Conservation (phyloP, 495 filamentous ascomycete species). For the Peziza echinospora region DNA sequence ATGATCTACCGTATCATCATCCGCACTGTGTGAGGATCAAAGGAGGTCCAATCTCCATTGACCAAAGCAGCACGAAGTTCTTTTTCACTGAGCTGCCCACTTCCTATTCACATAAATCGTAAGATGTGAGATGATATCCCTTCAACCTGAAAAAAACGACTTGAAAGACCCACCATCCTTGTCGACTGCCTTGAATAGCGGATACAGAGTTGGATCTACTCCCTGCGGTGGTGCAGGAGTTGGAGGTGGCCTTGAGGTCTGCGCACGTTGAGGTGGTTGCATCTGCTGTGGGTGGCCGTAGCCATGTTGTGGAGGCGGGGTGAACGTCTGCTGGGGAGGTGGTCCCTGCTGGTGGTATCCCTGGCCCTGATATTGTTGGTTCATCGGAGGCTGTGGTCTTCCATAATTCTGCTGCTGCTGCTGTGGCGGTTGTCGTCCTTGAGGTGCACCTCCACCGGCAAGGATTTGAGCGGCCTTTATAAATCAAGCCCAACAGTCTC, state of each 20-base stretch:
- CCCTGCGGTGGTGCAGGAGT: conserved; percentile 41
- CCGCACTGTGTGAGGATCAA: conserved; percentile 86
- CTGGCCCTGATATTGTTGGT: neutral
- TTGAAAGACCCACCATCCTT: conserved; percentile 34
- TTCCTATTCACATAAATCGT: too few species aligned
- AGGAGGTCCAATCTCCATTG: conserved; percentile 84
- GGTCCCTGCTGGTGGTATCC: conserved; percentile 7
- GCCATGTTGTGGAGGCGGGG: conserved; percentile 23
- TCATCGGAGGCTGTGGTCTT: neutral
- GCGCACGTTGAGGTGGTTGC: conserved; percentile 25
- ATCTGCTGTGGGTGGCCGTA: conserved; percentile 28
- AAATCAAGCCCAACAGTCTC: conserved; percentile 1
- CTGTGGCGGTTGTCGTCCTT: neutral
- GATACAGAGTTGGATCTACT: conserved; percentile 52
- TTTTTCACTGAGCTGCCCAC: conserved; percentile 60
- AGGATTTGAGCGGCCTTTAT: neutral
- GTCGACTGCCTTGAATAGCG: conserved; percentile 81
- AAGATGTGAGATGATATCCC: too few species aligned
- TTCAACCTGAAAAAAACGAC: too few species aligned
- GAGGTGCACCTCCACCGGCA: neutral
- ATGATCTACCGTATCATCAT: conserved; percentile 63
- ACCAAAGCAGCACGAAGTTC: conserved; percentile 85
- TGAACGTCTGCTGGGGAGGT: conserved; percentile 20
- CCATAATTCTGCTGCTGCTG: neutral
- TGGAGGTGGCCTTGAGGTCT: conserved; percentile 37